Evolutionary conservation across 176 grass and related monocot genomes (phyloP), one percentile per base, ranked within the genome.

Genomic region (Triticum monococcum): DNA sequence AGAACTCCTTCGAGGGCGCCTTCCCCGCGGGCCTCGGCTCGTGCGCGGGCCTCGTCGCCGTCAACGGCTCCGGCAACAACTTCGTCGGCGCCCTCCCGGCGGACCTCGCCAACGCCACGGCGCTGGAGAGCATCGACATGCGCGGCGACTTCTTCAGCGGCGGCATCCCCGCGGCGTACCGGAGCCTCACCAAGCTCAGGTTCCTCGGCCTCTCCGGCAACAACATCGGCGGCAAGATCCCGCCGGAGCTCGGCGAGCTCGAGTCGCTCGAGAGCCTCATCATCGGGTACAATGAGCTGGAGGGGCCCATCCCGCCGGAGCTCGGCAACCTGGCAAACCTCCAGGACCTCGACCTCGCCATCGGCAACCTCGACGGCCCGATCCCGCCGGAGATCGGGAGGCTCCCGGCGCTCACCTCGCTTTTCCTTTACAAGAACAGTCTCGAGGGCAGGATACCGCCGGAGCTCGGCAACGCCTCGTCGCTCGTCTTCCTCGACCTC

Each of bases 151-250:
- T 98, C 90, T 98, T 96, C 84, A 75, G 40, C 13, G 96, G 96
- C 0, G 45, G 22, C 74, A 94, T 98, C 64, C 96, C 93, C 28
- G 79, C 74, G 28, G 87, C 93, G 2, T 98, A 98, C 90, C 62
- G 84, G 64, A 94, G 84, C 57, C 92, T 98, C n/a, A 83, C 88
- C 50, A 86, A 89, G 86, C 91, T 98, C 60, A 90, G 72, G 89
- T 94, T 95, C 77, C 67, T 98, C 7, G 96, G 90, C 56, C 93
- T 98, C 81, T 98, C 93, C 5, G 93, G 93, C 26, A 98, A 98
- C 86, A 95, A 98, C 84, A 79, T 98, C 68, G 95, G 93, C 35
- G 96, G 96, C 52, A 82, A 89, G 83, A 95, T 98, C 66, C 96
- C 96, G 2, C 36, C 68, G 32, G 96, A 96, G 83, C 81, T 98